Percentiles rank a stretch among this genome's conserved stretches.
Evolutionary conservation across 1,139 yeast genomes (phyloP).

Genomic region (Geotrichum candidum): DNA sequence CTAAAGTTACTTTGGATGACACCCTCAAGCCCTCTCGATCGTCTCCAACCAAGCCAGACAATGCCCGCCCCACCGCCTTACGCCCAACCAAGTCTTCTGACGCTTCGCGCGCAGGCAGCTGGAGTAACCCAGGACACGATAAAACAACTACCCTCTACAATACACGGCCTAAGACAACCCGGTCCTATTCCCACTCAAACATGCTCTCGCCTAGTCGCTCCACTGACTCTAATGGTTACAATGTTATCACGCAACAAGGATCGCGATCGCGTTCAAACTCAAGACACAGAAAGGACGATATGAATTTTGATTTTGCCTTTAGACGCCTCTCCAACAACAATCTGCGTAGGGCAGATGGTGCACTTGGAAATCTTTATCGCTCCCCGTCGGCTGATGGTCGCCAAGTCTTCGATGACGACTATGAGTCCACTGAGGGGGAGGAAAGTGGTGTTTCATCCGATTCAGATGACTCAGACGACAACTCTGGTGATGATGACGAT

Average conservation of each 20-base stretch:
- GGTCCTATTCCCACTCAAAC: constrained; percentile 6
- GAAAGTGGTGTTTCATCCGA: constrained; percentile 18
- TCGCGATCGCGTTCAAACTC: constrained; percentile 16
- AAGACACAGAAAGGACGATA: constrained; percentile 14
- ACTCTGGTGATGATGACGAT: constrained; percentile 52
- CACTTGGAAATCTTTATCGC: constrained; percentile 23
- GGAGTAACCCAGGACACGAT: neutral
- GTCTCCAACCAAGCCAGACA: constrained; percentile 5
- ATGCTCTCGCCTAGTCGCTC: constrained; percentile 19
- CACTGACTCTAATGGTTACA: constrained; percentile 15
- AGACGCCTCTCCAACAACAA: constrained; percentile 26
- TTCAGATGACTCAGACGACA: constrained; percentile 42
- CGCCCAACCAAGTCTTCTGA: constrained; percentile 12
- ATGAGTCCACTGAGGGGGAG: constrained; percentile 20
- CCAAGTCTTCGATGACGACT: constrained; percentile 19
- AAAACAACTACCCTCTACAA: neutral
- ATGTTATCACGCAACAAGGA: constrained; percentile 15
- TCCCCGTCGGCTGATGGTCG: constrained; percentile 17
- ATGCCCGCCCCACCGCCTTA: neutral
- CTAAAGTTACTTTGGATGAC: neutral
- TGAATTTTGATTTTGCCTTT: constrained; percentile 24
- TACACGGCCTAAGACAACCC: neutral
- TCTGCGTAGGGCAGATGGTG: constrained; percentile 26
- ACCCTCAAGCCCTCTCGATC: constrained; percentile 7
- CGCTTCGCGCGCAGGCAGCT: neutral